Percentiles rank a stretch among this genome's conserved stretches.
Evolutionary conservation across 2,329 filamentous ascomycete genomes (phyloP).

Genomic region (Periconia digitata): DNA sequence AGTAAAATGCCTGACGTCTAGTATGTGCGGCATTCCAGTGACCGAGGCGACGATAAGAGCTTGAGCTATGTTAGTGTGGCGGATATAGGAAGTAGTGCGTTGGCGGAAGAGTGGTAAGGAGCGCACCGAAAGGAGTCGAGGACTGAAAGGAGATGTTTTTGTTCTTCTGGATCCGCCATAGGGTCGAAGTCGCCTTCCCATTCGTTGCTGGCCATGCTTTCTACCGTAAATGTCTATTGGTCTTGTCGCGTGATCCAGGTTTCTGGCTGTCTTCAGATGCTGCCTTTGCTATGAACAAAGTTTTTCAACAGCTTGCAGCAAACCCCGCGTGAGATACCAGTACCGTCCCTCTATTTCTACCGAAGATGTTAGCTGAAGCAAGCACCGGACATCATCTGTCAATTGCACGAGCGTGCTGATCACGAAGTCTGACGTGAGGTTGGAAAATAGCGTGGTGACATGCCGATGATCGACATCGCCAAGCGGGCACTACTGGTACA

Average conservation of each 20-base stretch:
- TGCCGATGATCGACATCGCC: not conserved
- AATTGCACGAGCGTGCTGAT: too few relatives aligned
- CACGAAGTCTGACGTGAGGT: not conserved
- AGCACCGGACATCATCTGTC: too few relatives aligned
- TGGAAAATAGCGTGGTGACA: too few relatives aligned
- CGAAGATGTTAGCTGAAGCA: too few relatives aligned
- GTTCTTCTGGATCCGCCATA: conserved; percentile 76
- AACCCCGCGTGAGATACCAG: too few relatives aligned
- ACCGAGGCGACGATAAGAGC: conserved; percentile 80
- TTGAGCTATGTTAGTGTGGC: conserved; percentile 38
- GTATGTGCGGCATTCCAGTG: conserved; percentile 92
- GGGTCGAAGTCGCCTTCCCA: conserved; percentile 68
- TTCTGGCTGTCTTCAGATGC: too few relatives aligned
- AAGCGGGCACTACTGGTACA: not conserved
- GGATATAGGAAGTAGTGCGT: not conserved
- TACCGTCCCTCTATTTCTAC: too few relatives aligned
- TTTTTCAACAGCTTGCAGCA: too few relatives aligned
- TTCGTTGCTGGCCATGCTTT: conserved; percentile 28
- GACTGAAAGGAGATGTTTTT: conserved; percentile 75
- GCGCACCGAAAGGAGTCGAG: conserved; percentile 87
- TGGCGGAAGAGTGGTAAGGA: not conserved
- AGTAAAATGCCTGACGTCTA: conserved; percentile 89
- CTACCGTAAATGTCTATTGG: too few relatives aligned
- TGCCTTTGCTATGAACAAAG: too few relatives aligned
- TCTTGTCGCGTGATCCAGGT: too few relatives aligned